phyloP scores from a whole-genome alignment of 1,284 basidiomycete species.

The Agroathelia rolfsii region DNA sequence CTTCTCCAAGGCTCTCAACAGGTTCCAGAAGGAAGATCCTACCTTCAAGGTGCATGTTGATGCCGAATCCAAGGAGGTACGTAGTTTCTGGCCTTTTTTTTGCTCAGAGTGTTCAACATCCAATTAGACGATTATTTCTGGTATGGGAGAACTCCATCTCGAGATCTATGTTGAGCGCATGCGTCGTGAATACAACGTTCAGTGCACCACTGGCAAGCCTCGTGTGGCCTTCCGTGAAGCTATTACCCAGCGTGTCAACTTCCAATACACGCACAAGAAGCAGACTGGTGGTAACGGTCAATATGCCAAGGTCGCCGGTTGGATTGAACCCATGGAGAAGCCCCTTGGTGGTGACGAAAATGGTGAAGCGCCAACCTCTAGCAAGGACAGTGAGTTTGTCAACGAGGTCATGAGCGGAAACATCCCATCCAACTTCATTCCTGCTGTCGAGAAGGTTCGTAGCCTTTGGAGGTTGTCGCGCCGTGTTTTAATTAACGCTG shows the following conservation, averaged over 20 bases:
- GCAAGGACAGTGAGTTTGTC: constrained; percentile 84
- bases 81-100: constrained; percentile 8
- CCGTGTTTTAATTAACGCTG: background rate
- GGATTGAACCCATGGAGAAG: constrained; percentile 85
- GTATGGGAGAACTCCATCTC: constrained; percentile 98
- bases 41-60: constrained; percentile 98
- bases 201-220: constrained; percentile 92
- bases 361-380: constrained; percentile 48
- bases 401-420: constrained; percentile 88
- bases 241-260: constrained; percentile 73
- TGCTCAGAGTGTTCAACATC: constrained; percentile 1
- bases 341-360: constrained; percentile 16
- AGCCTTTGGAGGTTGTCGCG: background rate
- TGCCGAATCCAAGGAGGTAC: constrained; percentile 84
- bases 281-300: constrained; percentile 97
- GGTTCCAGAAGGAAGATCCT: constrained; percentile 99
- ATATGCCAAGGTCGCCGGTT: constrained; percentile 88
- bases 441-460: constrained; percentile 85
- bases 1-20: constrained; percentile 93
- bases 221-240: constrained; percentile 97
- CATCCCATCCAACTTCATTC: constrained; percentile 88
- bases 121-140: constrained; percentile 92
- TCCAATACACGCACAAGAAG: constrained; percentile 96
- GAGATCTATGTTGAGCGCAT: constrained; percentile 99
- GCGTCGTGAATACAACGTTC: constrained; percentile 94